Conservation (phyloP, 176 grass and related monocot genomes). For the Avena insularis region DNA sequence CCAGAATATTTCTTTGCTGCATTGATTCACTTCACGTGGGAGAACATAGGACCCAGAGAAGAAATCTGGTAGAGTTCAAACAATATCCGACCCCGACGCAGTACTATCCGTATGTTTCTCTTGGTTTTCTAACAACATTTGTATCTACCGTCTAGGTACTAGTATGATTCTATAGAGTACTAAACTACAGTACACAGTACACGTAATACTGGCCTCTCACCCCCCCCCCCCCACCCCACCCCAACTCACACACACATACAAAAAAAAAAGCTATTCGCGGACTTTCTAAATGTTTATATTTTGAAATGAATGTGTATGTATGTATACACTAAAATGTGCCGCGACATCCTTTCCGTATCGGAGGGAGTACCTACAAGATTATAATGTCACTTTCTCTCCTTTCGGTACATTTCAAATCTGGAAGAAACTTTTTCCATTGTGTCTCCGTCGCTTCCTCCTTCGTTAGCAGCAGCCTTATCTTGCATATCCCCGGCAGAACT, state of each 20-base stretch:
- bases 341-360: too few species aligned
- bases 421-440: neutral
- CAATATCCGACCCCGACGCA: neutral
- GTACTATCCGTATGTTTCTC: neutral
- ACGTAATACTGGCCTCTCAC: too few species aligned
- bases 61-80: neutral
- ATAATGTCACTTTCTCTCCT: neutral
- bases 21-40: neutral
- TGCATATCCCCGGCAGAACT: neutral
- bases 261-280: too few species aligned
- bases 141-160: too few species aligned
- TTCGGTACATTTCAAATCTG: slow-evolving; percentile 17
- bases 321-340: too few species aligned
- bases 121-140: neutral
- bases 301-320: too few species aligned
- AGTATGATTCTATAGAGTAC: too few species aligned
- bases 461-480: neutral
- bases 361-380: neutral
- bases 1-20: neutral
- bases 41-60: neutral
- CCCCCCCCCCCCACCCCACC: too few species aligned
- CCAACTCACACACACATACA: too few species aligned
- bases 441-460: neutral
- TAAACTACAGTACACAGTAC: neutral
- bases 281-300: too few species aligned